phyloP scores from a whole-genome alignment of 73 alveolate genomes.

The Paramecium sexaurelia region DNA sequence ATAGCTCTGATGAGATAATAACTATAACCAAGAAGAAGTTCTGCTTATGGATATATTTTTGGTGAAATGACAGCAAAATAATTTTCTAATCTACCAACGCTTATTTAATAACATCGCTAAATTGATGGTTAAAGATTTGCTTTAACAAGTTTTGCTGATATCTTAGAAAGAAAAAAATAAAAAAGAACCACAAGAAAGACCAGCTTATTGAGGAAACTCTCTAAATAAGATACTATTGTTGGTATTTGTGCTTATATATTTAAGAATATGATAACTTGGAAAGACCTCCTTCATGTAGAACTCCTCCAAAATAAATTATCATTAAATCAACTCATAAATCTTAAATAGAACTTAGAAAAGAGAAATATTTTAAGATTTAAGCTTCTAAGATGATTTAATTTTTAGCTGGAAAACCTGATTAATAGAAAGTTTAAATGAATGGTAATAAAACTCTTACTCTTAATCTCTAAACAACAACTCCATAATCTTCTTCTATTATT shows the following conservation, averaged over 20 bases:
- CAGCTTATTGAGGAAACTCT: background rate
- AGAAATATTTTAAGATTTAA: background rate
- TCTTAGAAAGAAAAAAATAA: background rate
- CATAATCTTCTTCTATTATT: background rate
- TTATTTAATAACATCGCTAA: background rate
- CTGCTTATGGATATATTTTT: background rate
- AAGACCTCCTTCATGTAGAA: background rate
- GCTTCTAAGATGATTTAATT: background rate
- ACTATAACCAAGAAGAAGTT: background rate
- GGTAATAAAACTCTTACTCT: background rate
- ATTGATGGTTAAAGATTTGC: background rate
- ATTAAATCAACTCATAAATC: background rate
- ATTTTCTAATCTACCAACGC: background rate
- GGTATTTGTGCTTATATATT: no score
- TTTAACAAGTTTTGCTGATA: background rate
- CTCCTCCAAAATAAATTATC: background rate
- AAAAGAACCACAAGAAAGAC: background rate
- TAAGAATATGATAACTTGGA: background rate
- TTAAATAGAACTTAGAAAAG: background rate
- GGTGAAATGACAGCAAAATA: background rate
- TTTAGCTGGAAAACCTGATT: conserved; percentile 2
- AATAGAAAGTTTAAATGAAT: background rate
- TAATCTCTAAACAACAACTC: conserved; percentile 1
- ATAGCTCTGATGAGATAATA: background rate
- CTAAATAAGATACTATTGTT: background rate